These are phyloP conservation scores for Oryza meyeriana DNA, from an alignment of 176 grass and related monocot genomes.

Conservation along the genomic window DNA sequence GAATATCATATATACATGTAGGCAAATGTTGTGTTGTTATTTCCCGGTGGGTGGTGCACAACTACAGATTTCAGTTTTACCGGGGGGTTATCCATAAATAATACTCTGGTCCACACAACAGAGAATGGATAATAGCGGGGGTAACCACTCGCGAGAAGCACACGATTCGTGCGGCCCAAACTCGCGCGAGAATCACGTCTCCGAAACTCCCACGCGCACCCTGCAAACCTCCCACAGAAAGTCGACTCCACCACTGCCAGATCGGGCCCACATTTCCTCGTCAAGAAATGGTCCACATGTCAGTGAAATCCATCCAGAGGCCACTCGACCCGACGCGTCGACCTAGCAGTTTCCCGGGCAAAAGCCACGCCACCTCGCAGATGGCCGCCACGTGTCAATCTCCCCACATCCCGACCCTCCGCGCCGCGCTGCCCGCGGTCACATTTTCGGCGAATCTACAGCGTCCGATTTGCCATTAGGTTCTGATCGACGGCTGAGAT, in stretches of 20 bases:
- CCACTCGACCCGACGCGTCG: neutral
- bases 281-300: neutral
- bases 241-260: accelerated
- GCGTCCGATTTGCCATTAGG: neutral
- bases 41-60: no score
- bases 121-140: neutral
- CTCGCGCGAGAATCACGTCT: slow-evolving; percentile 2
- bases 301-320: accelerated
- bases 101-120: neutral
- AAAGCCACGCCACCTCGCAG: neutral
- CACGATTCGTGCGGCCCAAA: slow-evolving; percentile 41
- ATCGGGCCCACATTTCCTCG: accelerated
- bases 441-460: accelerated
- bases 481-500: neutral
- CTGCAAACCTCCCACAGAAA: neutral
- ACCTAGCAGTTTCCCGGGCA: neutral
- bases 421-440: slow-evolving; percentile 27
- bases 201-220: neutral
- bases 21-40: no score
- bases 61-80: neutral
- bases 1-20: no score
- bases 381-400: neutral
- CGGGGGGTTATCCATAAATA: neutral
- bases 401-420: neutral
- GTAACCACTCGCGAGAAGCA: slow-evolving; percentile 22